These are phyloP conservation scores for Trametes cingulata DNA, from an alignment of 768 basidiomycete species.

Conservation along the genomic window DNA sequence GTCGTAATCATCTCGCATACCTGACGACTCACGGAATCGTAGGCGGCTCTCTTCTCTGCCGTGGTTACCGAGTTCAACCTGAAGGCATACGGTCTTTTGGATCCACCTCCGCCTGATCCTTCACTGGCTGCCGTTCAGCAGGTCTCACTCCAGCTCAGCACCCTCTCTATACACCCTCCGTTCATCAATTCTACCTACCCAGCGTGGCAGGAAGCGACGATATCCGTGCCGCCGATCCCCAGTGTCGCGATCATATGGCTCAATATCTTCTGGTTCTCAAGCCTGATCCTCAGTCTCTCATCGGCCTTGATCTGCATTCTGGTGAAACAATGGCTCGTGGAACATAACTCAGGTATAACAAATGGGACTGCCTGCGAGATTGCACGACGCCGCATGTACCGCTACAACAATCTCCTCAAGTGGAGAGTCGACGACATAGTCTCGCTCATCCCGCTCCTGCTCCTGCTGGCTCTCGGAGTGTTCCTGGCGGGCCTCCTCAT, in stretches of 20 bases:
- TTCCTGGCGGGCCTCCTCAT: conserved; percentile 25
- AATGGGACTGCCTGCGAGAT: neutral
- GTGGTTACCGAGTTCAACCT: conserved; percentile 29
- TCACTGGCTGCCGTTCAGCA: neutral
- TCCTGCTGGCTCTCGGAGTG: conserved; percentile 21
- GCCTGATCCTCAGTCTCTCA: conserved; percentile 28
- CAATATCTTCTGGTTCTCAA: conserved; percentile 30
- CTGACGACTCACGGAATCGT: neutral
- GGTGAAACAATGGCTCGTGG: conserved; percentile 32
- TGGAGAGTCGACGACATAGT: conserved; percentile 22
- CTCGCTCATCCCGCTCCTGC: conserved; percentile 18
- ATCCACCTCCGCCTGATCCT: conserved; percentile 11
- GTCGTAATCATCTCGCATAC: too few species aligned
- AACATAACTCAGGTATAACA: too few species aligned
- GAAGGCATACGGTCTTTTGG: conserved; percentile 21
- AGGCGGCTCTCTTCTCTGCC: conserved; percentile 31
- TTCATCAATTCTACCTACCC: conserved; percentile 16
- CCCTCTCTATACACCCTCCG: conserved; percentile 3
- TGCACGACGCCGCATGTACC: conserved; percentile 19
- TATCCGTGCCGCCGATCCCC: neutral
- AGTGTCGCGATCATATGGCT: neutral
- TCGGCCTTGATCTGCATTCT: conserved; percentile 30
- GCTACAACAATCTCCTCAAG: conserved; percentile 14
- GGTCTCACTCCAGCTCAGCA: conserved; percentile 12
- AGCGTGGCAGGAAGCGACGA: too few species aligned